Evolutionary conservation across 2,329 filamentous ascomycete genomes (phyloP), one percentile per base, ranked within the genome.

Genomic region (Aspergillus pseudoglaucus): DNA sequence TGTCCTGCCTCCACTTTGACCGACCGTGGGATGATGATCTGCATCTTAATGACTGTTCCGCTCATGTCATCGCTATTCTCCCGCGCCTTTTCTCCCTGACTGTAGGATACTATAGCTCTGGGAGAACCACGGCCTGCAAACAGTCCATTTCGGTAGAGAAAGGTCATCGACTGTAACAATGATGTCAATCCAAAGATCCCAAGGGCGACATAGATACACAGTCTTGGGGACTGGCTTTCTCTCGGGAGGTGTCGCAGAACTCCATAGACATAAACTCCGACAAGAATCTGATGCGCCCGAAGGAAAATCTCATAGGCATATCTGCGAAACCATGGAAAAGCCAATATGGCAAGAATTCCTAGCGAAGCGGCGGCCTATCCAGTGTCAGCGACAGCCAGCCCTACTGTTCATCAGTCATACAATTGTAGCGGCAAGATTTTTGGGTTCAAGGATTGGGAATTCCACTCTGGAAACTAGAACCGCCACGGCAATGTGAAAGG

Each of bases 1-100:
- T 58, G 54, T 6, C 33, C 33, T 5, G 33, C 33, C 6, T 37
- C 15, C 12, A 15, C 33, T n/a, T 47, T 51, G 17, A 37, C 12
- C 3, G 33, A 7, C 33, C 33, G 15, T 6, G 33, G 14, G 15
- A 37, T 4, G 6, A 6, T n/a, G 10, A 37, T n/a, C 12, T 15
- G n/a, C 1, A 37, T 37, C 33, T 37, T 37, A 3, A 37, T n/a
- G 33, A n/a, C 10, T 12, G 14, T 17, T 9, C 3, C 33, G 14
- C 12, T 6, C 22, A 6, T 37, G 33, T 14, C 33, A 6, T 37
- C 8, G 15, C 3, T 4, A n/a, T 37, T 12, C 15, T 37, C 3
- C 6, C 15, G 3, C 3, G 33, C 3, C n/a, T 37, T 3, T 37
- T 37, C 15, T 37, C 15, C 33, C 12, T 15, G 15, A 3, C 14